These are phyloP conservation scores for Venturia pyrina DNA, from an alignment of 2,329 filamentous ascomycete genomes.

Conservation along the genomic window DNA sequence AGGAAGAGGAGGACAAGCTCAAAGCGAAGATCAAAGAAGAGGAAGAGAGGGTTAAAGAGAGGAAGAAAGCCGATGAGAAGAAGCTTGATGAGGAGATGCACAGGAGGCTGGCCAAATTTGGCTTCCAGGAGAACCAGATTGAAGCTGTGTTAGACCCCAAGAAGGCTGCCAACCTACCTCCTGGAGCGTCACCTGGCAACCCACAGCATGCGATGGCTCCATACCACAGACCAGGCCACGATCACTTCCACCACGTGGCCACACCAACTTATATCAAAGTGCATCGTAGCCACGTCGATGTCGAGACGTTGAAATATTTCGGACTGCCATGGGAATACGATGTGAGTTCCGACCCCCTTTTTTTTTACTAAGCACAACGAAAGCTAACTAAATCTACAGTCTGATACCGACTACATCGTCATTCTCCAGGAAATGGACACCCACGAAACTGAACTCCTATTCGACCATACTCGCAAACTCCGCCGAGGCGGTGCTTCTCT, in stretches of 20 bases:
- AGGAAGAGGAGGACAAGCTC: slow-evolving; percentile 31
- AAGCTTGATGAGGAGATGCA: slow-evolving; percentile 37
- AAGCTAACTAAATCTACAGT: slow-evolving; percentile 18
- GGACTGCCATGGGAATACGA: slow-evolving; percentile 39
- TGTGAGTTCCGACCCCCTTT: slow-evolving; percentile 24
- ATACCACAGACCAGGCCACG: slow-evolving; percentile 17
- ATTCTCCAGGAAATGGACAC: slow-evolving; percentile 40
- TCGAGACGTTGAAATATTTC: slow-evolving; percentile 39
- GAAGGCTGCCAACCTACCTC: slow-evolving; percentile 28
- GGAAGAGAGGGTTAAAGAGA: slow-evolving; percentile 31
- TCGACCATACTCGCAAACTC: slow-evolving; percentile 39
- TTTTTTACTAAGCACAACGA: not conserved
- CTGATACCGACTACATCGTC: slow-evolving; percentile 38
- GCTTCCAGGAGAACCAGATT: slow-evolving; percentile 38
- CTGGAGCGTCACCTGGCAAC: slow-evolving; percentile 21
- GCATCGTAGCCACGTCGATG: slow-evolving; percentile 33
- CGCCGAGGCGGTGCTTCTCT: slow-evolving; percentile 26
- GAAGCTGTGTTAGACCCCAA: slow-evolving; percentile 38
- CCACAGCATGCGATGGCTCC: slow-evolving; percentile 15
- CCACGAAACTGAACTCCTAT: slow-evolving; percentile 38
- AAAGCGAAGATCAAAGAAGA: slow-evolving; percentile 32
- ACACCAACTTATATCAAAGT: slow-evolving; percentile 38
- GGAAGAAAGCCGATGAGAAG: slow-evolving; percentile 29
- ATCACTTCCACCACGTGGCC: not conserved
- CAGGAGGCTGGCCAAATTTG: slow-evolving; percentile 32